These are phyloP conservation scores for Penicillium psychrofluorescens DNA, from an alignment of 495 filamentous ascomycete species.

Conservation along the genomic window DNA sequence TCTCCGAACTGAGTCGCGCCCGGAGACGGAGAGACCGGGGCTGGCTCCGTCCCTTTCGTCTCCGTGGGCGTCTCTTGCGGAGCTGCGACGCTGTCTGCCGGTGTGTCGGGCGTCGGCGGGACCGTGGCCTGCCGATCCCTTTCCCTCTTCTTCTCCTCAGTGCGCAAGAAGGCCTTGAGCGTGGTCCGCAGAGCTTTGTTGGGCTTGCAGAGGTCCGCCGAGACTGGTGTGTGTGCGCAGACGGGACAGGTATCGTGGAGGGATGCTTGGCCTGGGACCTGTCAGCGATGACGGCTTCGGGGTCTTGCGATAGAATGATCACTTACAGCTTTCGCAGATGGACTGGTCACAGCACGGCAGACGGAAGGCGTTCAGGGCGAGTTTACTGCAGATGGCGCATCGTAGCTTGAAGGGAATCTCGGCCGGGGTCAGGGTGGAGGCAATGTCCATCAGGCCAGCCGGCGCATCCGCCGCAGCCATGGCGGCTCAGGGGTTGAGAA, in stretches of 20 bases:
- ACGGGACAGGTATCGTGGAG: constrained; percentile 80
- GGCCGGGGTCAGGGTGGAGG: constrained; percentile 70
- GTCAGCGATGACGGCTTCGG: constrained; percentile 10
- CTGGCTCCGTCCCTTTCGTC: neutral
- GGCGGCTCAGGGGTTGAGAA: constrained; percentile 1
- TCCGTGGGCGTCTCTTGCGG: constrained; percentile 6
- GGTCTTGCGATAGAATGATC: neutral
- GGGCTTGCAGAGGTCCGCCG: constrained; percentile 76
- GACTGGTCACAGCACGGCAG: constrained; percentile 93
- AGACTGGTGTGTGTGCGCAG: constrained; percentile 83
- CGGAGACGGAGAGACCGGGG: neutral
- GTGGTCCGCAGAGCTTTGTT: constrained; percentile 85
- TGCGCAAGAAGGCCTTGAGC: constrained; percentile 79
- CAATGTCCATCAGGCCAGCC: constrained; percentile 40
- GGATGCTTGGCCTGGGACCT: constrained; percentile 60
- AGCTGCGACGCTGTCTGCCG: constrained; percentile 13
- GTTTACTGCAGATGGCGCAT: constrained; percentile 85
- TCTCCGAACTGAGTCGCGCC: constrained; percentile 1
- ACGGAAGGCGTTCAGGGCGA: constrained; percentile 85
- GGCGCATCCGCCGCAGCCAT: constrained; percentile 38
- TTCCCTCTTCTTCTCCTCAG: constrained; percentile 76
- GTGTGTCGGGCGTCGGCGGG: constrained; percentile 18
- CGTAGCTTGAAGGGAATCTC: constrained; percentile 91
- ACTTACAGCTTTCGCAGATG: constrained; percentile 85
- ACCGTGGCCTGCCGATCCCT: constrained; percentile 44